These are phyloP conservation scores for Asparagopsis taxiformis DNA, from an alignment of 31 red algal genomes.

Conservation along the genomic window DNA sequence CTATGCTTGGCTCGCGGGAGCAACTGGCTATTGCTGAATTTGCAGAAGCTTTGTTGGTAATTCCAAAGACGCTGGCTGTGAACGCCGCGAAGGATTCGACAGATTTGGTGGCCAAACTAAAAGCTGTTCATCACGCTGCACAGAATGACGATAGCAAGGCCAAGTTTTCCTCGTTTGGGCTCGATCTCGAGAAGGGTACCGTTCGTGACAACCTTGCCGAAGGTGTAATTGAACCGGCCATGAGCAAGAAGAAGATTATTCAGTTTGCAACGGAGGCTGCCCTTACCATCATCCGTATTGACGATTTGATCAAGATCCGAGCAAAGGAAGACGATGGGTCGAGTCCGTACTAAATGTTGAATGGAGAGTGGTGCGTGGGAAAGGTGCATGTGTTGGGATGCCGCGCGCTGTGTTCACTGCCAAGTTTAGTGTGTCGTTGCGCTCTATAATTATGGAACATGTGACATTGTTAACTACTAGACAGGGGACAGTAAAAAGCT, in stretches of 20 bases:
- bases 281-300: constrained; percentile 97
- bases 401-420: background rate
- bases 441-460: too few species aligned
- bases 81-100: constrained; percentile 96
- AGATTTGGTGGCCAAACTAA: constrained; percentile 86
- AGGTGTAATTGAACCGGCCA: constrained; percentile 94
- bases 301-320: constrained; percentile 89
- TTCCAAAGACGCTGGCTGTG: constrained; percentile 96
- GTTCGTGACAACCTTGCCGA: constrained; percentile 87
- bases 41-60: constrained; percentile 92
- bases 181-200: constrained; percentile 78
- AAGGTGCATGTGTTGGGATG: background rate
- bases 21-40: constrained; percentile 96
- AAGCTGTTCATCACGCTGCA: constrained; percentile 74
- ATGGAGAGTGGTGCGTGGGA: too few species aligned
- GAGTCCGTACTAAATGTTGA: constrained; percentile 38
- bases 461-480: too few species aligned
- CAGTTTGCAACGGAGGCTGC: constrained; percentile 98
- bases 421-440: background rate
- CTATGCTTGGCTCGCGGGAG: constrained; percentile 82
- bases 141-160: constrained; percentile 74
- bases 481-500: too few species aligned
- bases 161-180: constrained; percentile 61
- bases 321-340: constrained; percentile 66
- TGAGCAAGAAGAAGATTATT: constrained; percentile 97